These are phyloP conservation scores for Naganishia randhawae DNA, from an alignment of 768 basidiomycete species.

Conservation along the genomic window DNA sequence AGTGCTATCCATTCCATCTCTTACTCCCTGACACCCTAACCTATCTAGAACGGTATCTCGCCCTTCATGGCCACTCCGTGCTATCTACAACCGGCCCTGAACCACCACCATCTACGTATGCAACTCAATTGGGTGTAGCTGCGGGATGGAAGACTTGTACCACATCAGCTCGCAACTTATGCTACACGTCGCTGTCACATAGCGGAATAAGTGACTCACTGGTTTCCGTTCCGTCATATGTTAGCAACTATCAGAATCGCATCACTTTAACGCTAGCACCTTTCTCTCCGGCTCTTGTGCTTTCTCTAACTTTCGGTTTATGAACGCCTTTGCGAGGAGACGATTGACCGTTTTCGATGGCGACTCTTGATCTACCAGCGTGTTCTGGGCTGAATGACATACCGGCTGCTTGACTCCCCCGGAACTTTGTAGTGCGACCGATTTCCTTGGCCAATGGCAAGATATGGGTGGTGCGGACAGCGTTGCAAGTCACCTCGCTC, in stretches of 20 bases:
- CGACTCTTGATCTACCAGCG: not conserved
- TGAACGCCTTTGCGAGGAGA: not conserved
- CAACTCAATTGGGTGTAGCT: no score
- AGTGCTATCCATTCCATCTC: not conserved
- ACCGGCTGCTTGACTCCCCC: not conserved
- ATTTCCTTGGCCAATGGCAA: not conserved
- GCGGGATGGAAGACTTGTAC: not conserved
- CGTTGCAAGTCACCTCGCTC: not conserved
- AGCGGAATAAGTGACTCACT: not conserved
- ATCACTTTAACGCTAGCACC: slow-evolving; percentile 9
- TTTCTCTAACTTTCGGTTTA: not conserved
- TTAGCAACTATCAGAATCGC: not conserved
- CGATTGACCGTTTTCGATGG: not conserved
- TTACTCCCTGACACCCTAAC: not conserved
- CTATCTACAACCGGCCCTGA: no score
- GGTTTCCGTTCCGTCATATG: not conserved
- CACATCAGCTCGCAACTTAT: not conserved
- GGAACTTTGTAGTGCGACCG: not conserved
- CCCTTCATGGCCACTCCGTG: not conserved
- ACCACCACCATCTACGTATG: no score
- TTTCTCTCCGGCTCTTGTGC: not conserved
- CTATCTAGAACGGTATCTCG: not conserved
- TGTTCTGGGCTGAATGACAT: not conserved
- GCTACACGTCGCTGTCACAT: not conserved
- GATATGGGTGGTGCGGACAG: not conserved